Evolutionary conservation across 192 early-diverging fungal genomes (phyloP).

Genomic region (Chytriomyces sp.): DNA sequence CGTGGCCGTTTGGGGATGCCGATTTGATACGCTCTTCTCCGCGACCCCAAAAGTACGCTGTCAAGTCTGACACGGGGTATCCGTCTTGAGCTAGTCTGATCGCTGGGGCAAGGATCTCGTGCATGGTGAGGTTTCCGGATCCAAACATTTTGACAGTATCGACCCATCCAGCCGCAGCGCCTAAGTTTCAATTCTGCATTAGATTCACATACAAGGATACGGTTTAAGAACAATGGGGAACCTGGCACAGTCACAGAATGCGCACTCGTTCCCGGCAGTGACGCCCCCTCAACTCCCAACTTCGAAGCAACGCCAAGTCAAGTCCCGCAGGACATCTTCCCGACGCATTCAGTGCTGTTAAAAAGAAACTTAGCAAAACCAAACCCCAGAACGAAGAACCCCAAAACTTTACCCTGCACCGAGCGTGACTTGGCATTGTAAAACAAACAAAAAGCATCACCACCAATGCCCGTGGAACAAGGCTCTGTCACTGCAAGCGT

Average conservation of each 20-base stretch:
- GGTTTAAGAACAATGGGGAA: not conserved
- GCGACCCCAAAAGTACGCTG: slow-evolving; percentile 41
- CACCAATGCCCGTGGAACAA: slow-evolving; percentile 75
- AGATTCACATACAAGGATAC: too few species aligned
- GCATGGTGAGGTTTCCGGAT: slow-evolving; percentile 59
- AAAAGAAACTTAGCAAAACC: not conserved
- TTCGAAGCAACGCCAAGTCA: slow-evolving; percentile 55
- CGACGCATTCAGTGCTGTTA: slow-evolving; percentile 44
- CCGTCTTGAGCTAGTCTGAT: slow-evolving; percentile 73
- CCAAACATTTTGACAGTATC: slow-evolving; percentile 71
- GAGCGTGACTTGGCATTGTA: slow-evolving; percentile 65
- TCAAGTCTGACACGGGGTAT: slow-evolving; percentile 34
- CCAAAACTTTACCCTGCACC: slow-evolving; percentile 46
- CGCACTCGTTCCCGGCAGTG: slow-evolving; percentile 36
- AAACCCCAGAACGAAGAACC: not conserved
- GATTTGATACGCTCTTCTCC: slow-evolving; percentile 27
- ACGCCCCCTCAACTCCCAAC: slow-evolving; percentile 43
- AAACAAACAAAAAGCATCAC: slow-evolving; percentile 80
- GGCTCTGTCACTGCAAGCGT: slow-evolving; percentile 74
- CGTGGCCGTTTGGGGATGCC: slow-evolving; percentile 51
- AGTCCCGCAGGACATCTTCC: slow-evolving; percentile 59
- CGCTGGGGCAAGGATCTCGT: slow-evolving; percentile 68
- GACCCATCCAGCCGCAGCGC: slow-evolving; percentile 76
- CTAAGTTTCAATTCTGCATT: too few species aligned
- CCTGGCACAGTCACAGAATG: slow-evolving; percentile 66